Conservation (phyloP, 192 early-diverging fungal species). For the Geosiphon pyriformis region DNA sequence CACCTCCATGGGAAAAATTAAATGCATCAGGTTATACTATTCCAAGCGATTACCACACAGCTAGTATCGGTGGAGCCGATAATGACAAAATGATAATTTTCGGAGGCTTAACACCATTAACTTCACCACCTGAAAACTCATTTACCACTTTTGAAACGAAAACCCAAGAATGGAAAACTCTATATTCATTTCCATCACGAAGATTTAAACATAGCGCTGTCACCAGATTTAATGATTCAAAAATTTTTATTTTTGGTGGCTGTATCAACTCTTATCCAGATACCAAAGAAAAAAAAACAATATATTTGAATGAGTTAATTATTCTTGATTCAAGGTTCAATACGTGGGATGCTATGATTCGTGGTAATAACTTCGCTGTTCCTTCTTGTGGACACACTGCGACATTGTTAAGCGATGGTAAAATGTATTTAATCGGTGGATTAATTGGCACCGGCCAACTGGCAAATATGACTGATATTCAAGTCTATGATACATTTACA, state of each 20-base stretch:
- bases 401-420: constrained; percentile 21
- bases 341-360: neutral
- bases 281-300: neutral
- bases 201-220: constrained; percentile 18
- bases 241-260: constrained; percentile 28
- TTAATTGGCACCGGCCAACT: too few relatives aligned
- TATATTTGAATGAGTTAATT: neutral
- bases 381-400: constrained; percentile 18
- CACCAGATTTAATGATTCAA: constrained; percentile 12
- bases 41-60: constrained; percentile 4
- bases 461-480: neutral
- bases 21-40: neutral
- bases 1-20: neutral
- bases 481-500: too few relatives aligned
- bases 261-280: neutral
- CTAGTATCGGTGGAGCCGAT: constrained; percentile 15
- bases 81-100: constrained; percentile 18
- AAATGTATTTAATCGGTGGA: constrained; percentile 25
- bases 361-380: neutral
- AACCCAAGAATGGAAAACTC: neutral
- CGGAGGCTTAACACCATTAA: constrained; percentile 11
- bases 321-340: neutral
- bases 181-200: neutral
- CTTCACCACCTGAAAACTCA: neutral
- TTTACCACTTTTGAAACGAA: neutral